Percentiles rank a stretch among this genome's conserved stretches.
Evolutionary conservation across 1,139 yeast genomes (phyloP).

Genomic region (Hanseniaspora uvarum): DNA sequence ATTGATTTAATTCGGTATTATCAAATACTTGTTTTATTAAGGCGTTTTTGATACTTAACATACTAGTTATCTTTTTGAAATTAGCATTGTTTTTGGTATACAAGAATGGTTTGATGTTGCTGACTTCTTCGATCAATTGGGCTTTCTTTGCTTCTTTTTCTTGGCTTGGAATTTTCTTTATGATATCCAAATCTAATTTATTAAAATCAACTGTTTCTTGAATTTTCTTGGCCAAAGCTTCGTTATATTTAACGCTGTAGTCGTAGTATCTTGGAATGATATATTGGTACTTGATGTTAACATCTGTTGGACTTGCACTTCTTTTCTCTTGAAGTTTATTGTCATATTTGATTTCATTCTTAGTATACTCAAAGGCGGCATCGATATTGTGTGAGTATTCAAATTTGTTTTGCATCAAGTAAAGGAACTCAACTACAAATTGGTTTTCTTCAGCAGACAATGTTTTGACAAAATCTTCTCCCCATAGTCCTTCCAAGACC

Average conservation of each 20-base stretch:
- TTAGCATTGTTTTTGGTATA: conserved; percentile 24
- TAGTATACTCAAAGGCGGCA: conserved; percentile 11
- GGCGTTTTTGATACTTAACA: not conserved
- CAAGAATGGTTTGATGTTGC: conserved; percentile 20
- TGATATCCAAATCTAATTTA: conserved; percentile 23
- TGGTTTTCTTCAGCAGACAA: conserved; percentile 35
- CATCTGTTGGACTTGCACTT: not conserved
- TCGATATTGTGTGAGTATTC: conserved; percentile 11
- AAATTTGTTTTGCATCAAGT: conserved; percentile 9
- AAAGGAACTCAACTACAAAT: conserved; percentile 19
- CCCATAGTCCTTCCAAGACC: conserved; percentile 43
- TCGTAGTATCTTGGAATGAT: conserved; percentile 9
- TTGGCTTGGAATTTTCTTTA: not conserved
- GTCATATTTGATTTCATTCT: conserved; percentile 5
- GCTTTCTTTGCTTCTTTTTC: conserved; percentile 23
- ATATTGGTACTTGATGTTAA: not conserved
- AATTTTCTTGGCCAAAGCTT: conserved; percentile 31
- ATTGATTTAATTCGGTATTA: not conserved
- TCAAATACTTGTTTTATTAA: conserved; percentile 5
- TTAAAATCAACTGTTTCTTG: conserved; percentile 27
- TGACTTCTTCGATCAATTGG: conserved; percentile 27
- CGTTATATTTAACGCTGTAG: not conserved
- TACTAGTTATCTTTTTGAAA: conserved; percentile 20
- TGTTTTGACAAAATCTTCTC: conserved; percentile 30
- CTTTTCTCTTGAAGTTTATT: not conserved